Evolutionary conservation across 352 stramenopile species (phyloP), one percentile per base, ranked within the genome.

Genomic region (Pythium aphanidermatum): DNA sequence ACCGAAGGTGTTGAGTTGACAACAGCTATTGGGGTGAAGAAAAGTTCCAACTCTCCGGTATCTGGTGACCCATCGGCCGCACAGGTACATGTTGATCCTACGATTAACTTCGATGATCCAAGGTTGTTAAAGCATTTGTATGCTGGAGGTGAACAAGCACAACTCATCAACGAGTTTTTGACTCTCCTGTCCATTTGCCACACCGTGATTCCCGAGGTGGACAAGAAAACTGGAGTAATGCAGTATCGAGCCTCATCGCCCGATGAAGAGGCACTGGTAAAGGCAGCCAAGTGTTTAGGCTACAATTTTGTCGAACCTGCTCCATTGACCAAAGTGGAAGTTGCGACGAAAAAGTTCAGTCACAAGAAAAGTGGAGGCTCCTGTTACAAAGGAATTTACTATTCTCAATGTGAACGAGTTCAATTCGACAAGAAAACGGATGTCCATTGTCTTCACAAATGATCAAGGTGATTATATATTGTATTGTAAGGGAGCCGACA

Each of bases 361-460:
- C 20, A 44, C 40, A 11, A 42, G 41, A 13, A 51, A 55, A 4
- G 45, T 51, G 16, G 30, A 64, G 21, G 36, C 34, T 25, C 30
- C 40, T 20, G 25, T 20, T 28, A 59, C 36, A 4, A 55, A 68
- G 29, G 45, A 21, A 24, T 85, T 73, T 45, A 77, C 62, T 23
- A 72, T 90, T n/a, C 48, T 92, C 19, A 84, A 89, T 53, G 69
- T 92, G 20, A 84, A 83, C 46, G 79, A 92, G 63, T 92, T 92
- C 60, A 89, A 83, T 46, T 97, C 86, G 32, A 77, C 96, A 20
- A 70, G 96, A n/a, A 99, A 99, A 62, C 74, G 96, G 39, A 99
- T 99, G 96, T 98, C 91, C 11, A 86, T 99, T 16, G 65, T 99
- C 19, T 74, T 96, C 11, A 58, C 91, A 23, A 74, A 74, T 27